phyloP scores from a whole-genome alignment of 371 early-diverging fungal species.

The Aphelidium insulamus region DNA sequence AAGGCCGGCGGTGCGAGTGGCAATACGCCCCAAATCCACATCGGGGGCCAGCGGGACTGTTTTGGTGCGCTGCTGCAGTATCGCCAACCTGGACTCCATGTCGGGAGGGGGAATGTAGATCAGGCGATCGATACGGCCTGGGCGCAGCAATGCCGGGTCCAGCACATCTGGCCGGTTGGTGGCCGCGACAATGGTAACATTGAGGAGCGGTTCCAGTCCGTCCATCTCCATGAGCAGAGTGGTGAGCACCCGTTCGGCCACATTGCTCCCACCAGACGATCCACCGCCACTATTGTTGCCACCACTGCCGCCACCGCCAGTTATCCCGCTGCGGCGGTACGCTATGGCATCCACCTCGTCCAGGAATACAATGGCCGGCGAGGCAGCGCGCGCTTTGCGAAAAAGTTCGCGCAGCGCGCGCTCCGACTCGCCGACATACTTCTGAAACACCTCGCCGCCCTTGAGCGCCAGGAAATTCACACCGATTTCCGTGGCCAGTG shows the following conservation, averaged over 20 bases:
- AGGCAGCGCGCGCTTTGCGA: constrained; percentile 73
- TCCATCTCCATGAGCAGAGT: constrained; percentile 88
- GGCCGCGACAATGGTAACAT: constrained; percentile 91
- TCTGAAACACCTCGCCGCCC: constrained; percentile 91
- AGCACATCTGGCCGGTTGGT: constrained; percentile 98
- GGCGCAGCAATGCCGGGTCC: constrained; percentile 83
- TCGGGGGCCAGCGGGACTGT: constrained; percentile 36
- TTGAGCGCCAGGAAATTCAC: constrained; percentile 95
- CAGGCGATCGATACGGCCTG: constrained; percentile 89
- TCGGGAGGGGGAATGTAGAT: constrained; percentile 86
- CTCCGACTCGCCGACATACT: constrained; percentile 97
- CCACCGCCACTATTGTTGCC: constrained; percentile 27
- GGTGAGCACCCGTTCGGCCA: constrained; percentile 77
- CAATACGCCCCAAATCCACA: constrained; percentile 33
- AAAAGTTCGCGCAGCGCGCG: constrained; percentile 90
- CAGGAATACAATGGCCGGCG: constrained; percentile 92
- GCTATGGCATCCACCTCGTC: no score
- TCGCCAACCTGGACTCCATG: constrained; percentile 42
- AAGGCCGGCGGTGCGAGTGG: constrained; percentile 8
- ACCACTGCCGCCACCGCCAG: no score
- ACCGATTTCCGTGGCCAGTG: constrained; percentile 86
- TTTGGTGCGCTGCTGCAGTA: constrained; percentile 44
- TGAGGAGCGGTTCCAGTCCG: constrained; percentile 79
- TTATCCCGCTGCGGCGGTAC: constrained; percentile 8
- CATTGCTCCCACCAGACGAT: constrained; percentile 48